Evolutionary conservation across 2,329 filamentous ascomycete genomes (phyloP).

Genomic region (Colletotrichum musae): DNA sequence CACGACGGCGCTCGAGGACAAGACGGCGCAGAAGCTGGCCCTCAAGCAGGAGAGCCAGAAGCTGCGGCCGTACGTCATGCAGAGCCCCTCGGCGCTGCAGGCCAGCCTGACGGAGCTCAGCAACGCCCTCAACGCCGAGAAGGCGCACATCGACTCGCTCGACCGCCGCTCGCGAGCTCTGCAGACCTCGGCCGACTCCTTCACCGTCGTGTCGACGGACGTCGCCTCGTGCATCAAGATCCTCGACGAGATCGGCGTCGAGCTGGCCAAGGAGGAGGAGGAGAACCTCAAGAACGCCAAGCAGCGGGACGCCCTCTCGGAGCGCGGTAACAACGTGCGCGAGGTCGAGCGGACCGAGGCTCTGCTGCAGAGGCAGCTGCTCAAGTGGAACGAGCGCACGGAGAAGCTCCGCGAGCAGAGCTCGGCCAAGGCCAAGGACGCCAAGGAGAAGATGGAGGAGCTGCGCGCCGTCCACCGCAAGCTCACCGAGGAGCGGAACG

Average conservation of each 20-base stretch:
- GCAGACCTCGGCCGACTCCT: constrained; percentile 93
- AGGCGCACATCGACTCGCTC: constrained; percentile 86
- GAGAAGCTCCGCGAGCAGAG: constrained; percentile 86
- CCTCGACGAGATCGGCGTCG: constrained; percentile 87
- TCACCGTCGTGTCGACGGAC: constrained; percentile 85
- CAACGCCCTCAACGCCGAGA: constrained; percentile 83
- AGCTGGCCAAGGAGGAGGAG: constrained; percentile 92
- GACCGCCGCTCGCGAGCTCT: constrained; percentile 90
- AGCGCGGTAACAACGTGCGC: constrained; percentile 89
- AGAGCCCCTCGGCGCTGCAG: constrained; percentile 88
- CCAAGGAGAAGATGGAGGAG: constrained; percentile 92
- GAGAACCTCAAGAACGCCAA: constrained; percentile 84
- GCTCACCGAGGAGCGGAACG: constrained; percentile 86
- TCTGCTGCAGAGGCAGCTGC: constrained; percentile 85
- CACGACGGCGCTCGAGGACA: constrained; percentile 79
- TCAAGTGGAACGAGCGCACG: constrained; percentile 89
- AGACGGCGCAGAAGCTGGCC: constrained; percentile 77
- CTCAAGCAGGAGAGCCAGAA: constrained; percentile 90
- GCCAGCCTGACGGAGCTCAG: constrained; percentile 85
- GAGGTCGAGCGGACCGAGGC: constrained; percentile 93
- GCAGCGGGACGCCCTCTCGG: constrained; percentile 89
- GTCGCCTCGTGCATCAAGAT: constrained; percentile 91
- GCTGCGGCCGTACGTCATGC: constrained; percentile 90
- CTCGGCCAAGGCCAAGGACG: constrained; percentile 83
- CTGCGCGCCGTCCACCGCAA: constrained; percentile 83